Conservation (phyloP, 768 basidiomycete genomes). For the Punctularia strigosozonata region DNA sequence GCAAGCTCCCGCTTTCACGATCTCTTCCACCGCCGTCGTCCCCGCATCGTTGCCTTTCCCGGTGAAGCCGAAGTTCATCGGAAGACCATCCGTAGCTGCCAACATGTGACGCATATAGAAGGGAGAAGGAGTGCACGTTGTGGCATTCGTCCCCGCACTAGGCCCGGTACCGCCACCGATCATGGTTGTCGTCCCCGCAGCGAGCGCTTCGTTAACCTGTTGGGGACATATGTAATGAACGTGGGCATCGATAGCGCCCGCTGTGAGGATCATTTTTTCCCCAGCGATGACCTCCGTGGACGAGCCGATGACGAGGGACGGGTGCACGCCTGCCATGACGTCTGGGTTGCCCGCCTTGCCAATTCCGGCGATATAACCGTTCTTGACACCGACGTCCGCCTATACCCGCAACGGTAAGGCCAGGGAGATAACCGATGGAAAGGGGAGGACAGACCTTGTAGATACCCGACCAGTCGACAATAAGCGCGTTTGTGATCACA, state of each 20-base stretch:
- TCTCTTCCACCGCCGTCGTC: constrained; percentile 59
- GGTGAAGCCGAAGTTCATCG: constrained; percentile 91
- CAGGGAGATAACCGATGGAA: constrained; percentile 2
- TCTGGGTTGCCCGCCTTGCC: constrained; percentile 99
- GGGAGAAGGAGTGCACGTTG: constrained; percentile 86
- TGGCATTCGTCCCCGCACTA: constrained; percentile 79
- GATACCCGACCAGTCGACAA: constrained; percentile 92
- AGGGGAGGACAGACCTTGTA: constrained; percentile 52
- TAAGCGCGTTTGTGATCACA: constrained; percentile 90
- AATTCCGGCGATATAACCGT: constrained; percentile 72
- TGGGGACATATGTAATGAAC: constrained; percentile 95
- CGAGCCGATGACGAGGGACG: constrained; percentile 69
- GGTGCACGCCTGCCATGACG: constrained; percentile 71
- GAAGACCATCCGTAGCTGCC: constrained; percentile 77
- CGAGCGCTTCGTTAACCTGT: constrained; percentile 76
- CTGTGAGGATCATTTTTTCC: constrained; percentile 88
- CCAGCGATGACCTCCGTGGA: constrained; percentile 95
- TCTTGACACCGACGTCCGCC: constrained; percentile 92
- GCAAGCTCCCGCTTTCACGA: constrained; percentile 72
- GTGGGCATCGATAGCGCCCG: constrained; percentile 88
- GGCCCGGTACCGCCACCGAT: constrained; percentile 97
- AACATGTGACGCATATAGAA: constrained; percentile 91
- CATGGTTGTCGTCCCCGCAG: constrained; percentile 82
- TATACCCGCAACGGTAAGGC: constrained; percentile 17
- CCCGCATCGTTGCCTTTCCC: constrained; percentile 95